These are phyloP conservation scores for Colletotrichum incanum DNA, from an alignment of 2,329 filamentous ascomycete genomes.

Conservation along the genomic window DNA sequence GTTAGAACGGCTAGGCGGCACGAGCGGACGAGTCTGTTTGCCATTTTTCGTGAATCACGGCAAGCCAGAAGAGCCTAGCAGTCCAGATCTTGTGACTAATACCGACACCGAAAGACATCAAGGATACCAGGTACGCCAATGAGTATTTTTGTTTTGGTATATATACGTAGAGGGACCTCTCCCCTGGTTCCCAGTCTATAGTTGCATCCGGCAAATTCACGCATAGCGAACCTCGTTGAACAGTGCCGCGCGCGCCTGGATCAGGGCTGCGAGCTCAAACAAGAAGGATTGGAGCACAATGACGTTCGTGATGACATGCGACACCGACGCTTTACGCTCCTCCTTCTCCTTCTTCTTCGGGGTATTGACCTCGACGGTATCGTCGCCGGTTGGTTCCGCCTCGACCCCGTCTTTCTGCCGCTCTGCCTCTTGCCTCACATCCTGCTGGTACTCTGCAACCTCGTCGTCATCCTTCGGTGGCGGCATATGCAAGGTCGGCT, in stretches of 20 bases:
- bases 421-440: constrained; percentile 44
- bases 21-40: not conserved
- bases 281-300: constrained; percentile 86
- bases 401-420: constrained; percentile 45
- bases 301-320: constrained; percentile 84
- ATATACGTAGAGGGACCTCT: not conserved
- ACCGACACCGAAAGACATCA: not conserved
- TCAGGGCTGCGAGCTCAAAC: constrained; percentile 80
- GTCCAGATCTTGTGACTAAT: constrained; percentile 16
- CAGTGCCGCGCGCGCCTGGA: constrained; percentile 81
- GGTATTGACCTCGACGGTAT: constrained; percentile 48
- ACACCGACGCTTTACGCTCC: constrained; percentile 74
- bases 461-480: constrained; percentile 46
- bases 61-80: not conserved
- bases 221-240: constrained; percentile 83
- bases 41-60: not conserved
- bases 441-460: constrained; percentile 48
- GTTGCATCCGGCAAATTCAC: constrained; percentile 46
- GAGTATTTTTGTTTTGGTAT: constrained; percentile 11
- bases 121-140: constrained; percentile 28
- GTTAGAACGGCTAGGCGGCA: not conserved
- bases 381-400: constrained; percentile 32
- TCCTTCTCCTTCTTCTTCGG: constrained; percentile 47
- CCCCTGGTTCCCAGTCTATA: not conserved
- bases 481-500: constrained; percentile 40